Base-by-base conservation (phyloP, 805 yeast genomes). In the Myxozyma sirexii region DNA sequence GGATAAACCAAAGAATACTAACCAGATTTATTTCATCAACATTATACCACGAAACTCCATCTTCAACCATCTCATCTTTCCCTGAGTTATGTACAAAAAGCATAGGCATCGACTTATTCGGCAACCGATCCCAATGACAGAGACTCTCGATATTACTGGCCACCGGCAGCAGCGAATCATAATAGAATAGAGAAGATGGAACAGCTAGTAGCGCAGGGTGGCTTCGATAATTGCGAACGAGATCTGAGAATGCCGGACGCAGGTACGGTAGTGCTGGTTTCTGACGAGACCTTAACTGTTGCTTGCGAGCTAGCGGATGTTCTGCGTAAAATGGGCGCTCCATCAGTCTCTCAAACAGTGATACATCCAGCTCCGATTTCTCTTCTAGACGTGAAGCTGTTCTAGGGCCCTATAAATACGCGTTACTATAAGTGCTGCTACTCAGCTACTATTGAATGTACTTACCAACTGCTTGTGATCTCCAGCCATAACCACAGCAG, bases 41-140 rank as follows among this genome's bases (percentile, higher is more conserved):
- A 35, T 62, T 62, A 49, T 31, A 60, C 66, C 66, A 62, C 19
- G 63, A 62, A 7, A 62, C 49, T 10, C 66, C 66, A 19, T 62
- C 66, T 37, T 62, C 61, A 35, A 62, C 58, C 64, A 56, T 59
- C 42, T 62, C 66, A 37, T 62, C 66, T 12, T 21, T 17, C 6
- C 59, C 56, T 7, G 41, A 29, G 27, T 60, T 60, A 12, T 60
- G 49, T 10, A 62, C 39, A 39, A 62, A 62, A 19, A 62, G 42
- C 44, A 62, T 38, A 1, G 66, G 63, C 31, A 62, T 51, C 17
- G 21, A n/a, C 19, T 21, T 41, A 38, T 62, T 62, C 4, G 66
- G 63, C 17, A 62, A 27, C 23, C 63, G 21, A 8, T 37, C 33
- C 66, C 63, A 60, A 4, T 6, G n/a, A 27, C 60, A 50, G n/a